These are phyloP conservation scores for Soucietia sequanensis DNA, from an alignment of 805 yeast species.

Conservation along the genomic window DNA sequence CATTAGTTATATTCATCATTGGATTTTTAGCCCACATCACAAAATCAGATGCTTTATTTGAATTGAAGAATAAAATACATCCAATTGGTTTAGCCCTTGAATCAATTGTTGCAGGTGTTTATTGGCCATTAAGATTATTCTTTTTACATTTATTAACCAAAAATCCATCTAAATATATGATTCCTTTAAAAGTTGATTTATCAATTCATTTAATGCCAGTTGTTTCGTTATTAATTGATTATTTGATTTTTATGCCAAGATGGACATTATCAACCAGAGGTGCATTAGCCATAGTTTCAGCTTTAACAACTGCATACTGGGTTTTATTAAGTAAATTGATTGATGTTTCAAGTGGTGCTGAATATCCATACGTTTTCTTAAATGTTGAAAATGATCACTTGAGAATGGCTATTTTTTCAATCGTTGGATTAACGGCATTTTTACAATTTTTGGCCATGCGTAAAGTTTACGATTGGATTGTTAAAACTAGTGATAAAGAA, in stretches of 20 bases:
- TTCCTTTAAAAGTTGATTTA: conserved; percentile 54
- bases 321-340: conserved; percentile 47
- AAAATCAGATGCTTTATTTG: conserved; percentile 20
- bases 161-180: conserved; percentile 26
- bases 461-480: conserved; percentile 19
- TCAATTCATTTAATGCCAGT: conserved; percentile 62
- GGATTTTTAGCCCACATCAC: conserved; percentile 38
- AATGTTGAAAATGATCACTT: conserved; percentile 46
- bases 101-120: conserved; percentile 57
- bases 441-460: conserved; percentile 28
- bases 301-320: conserved; percentile 53
- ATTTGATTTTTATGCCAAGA: conserved; percentile 49
- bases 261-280: conserved; percentile 33
- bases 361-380: conserved; percentile 68
- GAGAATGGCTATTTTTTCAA: conserved; percentile 48
- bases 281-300: conserved; percentile 40
- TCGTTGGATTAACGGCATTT: conserved; percentile 38
- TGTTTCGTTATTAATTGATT: conserved; percentile 51
- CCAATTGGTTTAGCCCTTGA: conserved; percentile 60
- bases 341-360: conserved; percentile 44
- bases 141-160: conserved; percentile 47
- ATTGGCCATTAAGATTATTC: conserved; percentile 67
- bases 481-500: conserved; percentile 10
- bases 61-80: conserved; percentile 41
- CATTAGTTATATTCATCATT: conserved; percentile 41